Conservation (phyloP, 2,329 filamentous ascomycete genomes). For the Graphilbum ipis-grandicollis region DNA sequence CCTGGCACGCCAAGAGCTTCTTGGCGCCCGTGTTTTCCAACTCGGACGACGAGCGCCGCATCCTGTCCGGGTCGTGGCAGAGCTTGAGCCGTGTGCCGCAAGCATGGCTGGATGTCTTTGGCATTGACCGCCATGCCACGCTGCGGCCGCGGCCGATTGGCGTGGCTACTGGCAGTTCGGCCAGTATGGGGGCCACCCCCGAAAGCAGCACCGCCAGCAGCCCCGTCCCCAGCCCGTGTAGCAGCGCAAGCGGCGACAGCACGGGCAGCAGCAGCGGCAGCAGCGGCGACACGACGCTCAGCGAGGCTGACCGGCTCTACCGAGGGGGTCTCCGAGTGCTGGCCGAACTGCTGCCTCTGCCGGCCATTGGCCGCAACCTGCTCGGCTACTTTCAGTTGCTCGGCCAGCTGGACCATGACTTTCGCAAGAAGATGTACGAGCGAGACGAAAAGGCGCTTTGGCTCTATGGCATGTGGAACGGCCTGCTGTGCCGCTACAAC, state of each 20-base stretch:
- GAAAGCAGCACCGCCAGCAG: not conserved
- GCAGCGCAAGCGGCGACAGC: not conserved
- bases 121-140: slow-evolving; percentile 3
- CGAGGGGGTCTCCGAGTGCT: slow-evolving; percentile 9
- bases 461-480: slow-evolving; percentile 13
- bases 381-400: slow-evolving; percentile 10
- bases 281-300: not conserved
- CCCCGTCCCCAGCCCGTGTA: not conserved
- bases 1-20: slow-evolving; percentile 7
- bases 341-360: slow-evolving; percentile 7
- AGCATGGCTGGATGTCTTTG: slow-evolving; percentile 9
- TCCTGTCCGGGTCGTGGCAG: slow-evolving; percentile 8
- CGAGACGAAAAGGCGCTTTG: slow-evolving; percentile 11
- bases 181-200: not conserved
- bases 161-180: not conserved
- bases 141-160: not conserved
- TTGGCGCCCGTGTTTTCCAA: slow-evolving; percentile 7
- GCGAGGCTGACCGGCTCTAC: slow-evolving; percentile 8
- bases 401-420: slow-evolving; percentile 7
- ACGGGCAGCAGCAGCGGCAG: not conserved
- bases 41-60: slow-evolving; percentile 8
- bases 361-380: slow-evolving; percentile 5
- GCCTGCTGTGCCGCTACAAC: slow-evolving; percentile 10
- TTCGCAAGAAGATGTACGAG: slow-evolving; percentile 7
- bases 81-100: slow-evolving; percentile 7